Conservation (phyloP, 345 rosid species). For the Camelina hispida region DNA sequence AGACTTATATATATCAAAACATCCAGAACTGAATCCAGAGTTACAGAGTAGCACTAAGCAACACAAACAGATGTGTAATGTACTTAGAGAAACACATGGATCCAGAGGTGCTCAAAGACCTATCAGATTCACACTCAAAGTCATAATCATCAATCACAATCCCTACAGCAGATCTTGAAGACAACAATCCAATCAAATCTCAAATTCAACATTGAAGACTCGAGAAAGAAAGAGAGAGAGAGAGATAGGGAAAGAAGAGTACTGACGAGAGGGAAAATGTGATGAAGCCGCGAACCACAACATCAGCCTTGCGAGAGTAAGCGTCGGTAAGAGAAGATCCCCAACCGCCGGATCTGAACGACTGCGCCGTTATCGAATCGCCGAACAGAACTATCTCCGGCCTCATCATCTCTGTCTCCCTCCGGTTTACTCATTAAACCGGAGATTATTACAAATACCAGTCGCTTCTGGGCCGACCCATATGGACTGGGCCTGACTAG, state of each 20-base stretch:
- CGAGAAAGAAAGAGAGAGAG: neutral
- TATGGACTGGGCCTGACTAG: neutral
- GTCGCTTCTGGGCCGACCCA: neutral
- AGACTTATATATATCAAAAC: neutral
- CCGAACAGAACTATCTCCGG: slow-evolving; percentile 84
- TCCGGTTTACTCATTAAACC: slow-evolving; percentile 10
- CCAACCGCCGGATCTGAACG: slow-evolving; percentile 85
- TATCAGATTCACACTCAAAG: slow-evolving; percentile 7
- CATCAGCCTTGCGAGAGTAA: slow-evolving; percentile 91
- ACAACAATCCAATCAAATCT: neutral
- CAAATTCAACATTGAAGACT: neutral
- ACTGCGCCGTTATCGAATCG: slow-evolving; percentile 84
- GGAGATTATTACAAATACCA: neutral
- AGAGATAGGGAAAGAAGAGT: neutral
- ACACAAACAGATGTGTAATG: neutral
- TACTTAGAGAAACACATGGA: neutral
- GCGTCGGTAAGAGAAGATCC: slow-evolving; percentile 80
- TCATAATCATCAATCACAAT: neutral
- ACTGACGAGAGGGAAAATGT: slow-evolving; percentile 71
- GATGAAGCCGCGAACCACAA: slow-evolving; percentile 82
- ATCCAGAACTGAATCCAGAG: neutral
- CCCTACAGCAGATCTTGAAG: neutral
- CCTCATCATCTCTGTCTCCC: slow-evolving; percentile 46
- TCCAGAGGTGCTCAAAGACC: neutral
- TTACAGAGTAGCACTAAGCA: neutral